phyloP scores from a whole-genome alignment of 164 flowering plant species.

The Sextonia rubra region DNA sequence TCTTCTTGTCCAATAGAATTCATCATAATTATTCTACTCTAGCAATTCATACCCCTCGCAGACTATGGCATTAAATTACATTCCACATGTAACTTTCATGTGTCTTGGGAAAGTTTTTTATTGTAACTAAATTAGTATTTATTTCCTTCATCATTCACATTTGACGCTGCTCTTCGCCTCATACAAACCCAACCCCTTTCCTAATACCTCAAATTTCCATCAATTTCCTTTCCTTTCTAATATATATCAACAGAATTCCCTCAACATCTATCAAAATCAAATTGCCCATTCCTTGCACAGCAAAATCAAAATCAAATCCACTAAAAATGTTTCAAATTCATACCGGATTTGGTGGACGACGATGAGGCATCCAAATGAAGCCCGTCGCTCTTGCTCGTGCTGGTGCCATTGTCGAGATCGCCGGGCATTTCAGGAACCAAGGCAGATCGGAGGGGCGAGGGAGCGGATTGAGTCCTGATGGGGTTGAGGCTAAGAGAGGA shows the following conservation, averaged over 20 bases:
- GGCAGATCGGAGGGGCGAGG: slow-evolving; percentile 24
- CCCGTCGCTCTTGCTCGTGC: background rate
- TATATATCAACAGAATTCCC: background rate
- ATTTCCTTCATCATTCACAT: background rate
- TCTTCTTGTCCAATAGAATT: no score
- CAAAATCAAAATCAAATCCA: background rate
- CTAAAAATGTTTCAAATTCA: no score
- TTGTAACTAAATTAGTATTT: background rate
- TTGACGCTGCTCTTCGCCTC: background rate
- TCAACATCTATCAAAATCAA: background rate
- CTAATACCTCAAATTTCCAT: no score
- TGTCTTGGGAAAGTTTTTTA: background rate
- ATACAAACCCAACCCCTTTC: background rate
- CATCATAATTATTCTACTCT: no score
- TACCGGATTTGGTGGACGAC: background rate
- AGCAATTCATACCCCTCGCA: no score
- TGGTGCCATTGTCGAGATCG: background rate
- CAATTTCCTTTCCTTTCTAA: background rate
- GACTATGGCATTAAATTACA: no score
- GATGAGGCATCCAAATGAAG: background rate
- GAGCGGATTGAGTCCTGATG: slow-evolving; percentile 45
- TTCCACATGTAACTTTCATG: background rate
- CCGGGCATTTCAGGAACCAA: slow-evolving; percentile 14
- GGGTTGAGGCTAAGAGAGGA: slow-evolving; percentile 59
- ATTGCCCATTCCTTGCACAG: background rate